Evolutionary conservation across 164 flowering plant species (phyloP).

Genomic region (Nymphaea thermarum): DNA sequence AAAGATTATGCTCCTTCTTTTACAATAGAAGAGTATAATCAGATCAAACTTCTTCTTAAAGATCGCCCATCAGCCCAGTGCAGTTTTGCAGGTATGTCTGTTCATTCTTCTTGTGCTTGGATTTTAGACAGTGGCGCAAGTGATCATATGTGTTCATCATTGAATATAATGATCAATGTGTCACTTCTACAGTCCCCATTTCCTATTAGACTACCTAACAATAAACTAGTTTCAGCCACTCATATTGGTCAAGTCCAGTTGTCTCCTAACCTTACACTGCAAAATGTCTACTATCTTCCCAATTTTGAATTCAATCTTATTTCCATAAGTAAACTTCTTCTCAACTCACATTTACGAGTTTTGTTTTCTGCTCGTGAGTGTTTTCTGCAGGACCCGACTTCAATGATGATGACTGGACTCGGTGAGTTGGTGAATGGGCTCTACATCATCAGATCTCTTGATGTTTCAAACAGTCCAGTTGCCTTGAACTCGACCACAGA

Average conservation of each 20-base stretch:
- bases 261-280: background rate
- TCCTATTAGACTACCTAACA: background rate
- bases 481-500: no score
- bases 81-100: background rate
- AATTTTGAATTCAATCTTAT: background rate
- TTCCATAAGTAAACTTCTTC: background rate
- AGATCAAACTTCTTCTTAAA: background rate
- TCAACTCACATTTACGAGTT: background rate
- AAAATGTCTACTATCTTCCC: background rate
- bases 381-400: background rate
- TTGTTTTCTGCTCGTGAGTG: background rate
- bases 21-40: background rate
- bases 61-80: no score
- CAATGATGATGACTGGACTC: slow-evolving; percentile 1
- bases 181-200: background rate
- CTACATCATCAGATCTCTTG: background rate
- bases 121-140: background rate
- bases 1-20: background rate
- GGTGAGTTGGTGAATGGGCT: background rate
- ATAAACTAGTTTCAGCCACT: background rate
- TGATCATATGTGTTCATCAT: background rate
- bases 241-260: background rate
- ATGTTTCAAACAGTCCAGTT: no score
- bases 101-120: background rate
- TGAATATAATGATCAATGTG: background rate